These are phyloP conservation scores for Corrigiola litoralis DNA, from an alignment of 179 eudicot species.

Conservation along the genomic window DNA sequence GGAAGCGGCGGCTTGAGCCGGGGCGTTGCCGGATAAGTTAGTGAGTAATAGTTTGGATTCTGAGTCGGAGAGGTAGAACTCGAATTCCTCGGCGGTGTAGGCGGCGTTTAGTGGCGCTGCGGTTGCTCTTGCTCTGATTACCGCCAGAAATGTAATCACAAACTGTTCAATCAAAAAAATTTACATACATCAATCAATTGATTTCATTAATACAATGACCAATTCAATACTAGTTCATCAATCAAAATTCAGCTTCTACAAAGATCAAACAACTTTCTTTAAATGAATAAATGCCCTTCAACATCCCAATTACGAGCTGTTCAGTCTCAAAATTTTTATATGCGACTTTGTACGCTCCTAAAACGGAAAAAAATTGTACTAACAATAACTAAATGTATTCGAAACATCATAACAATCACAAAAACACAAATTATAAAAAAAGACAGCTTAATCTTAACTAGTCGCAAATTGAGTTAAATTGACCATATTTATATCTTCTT, in stretches of 20 bases:
- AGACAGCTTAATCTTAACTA: too few relatives aligned
- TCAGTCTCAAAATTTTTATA: too few relatives aligned
- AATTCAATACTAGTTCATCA: not conserved
- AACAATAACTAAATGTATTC: too few relatives aligned
- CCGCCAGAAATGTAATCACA: slow-evolving; percentile 64
- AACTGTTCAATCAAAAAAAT: slow-evolving; percentile 33
- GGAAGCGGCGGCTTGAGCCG: slow-evolving; percentile 55
- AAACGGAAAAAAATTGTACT: too few relatives aligned
- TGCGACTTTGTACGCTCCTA: too few relatives aligned
- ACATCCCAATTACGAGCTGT: not conserved
- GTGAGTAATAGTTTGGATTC: slow-evolving; percentile 61
- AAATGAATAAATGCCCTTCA: not conserved
- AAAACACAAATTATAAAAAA: too few relatives aligned
- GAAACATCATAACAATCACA: too few relatives aligned
- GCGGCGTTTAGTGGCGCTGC: slow-evolving; percentile 73
- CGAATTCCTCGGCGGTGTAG: slow-evolving; percentile 66
- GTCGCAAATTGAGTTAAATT: too few relatives aligned
- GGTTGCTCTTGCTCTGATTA: slow-evolving; percentile 54
- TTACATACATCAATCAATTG: not conserved
- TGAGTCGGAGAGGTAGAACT: slow-evolving; percentile 68
- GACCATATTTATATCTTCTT: too few relatives aligned
- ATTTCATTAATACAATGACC: not conserved
- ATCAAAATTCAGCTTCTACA: not conserved
- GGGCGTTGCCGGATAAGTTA: slow-evolving; percentile 42
- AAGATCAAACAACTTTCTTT: not conserved